Percentiles rank a stretch among this genome's conserved stretches.
phyloP scores from a whole-genome alignment of 2,329 filamentous ascomycete species.

The Pezicula carpinea region DNA sequence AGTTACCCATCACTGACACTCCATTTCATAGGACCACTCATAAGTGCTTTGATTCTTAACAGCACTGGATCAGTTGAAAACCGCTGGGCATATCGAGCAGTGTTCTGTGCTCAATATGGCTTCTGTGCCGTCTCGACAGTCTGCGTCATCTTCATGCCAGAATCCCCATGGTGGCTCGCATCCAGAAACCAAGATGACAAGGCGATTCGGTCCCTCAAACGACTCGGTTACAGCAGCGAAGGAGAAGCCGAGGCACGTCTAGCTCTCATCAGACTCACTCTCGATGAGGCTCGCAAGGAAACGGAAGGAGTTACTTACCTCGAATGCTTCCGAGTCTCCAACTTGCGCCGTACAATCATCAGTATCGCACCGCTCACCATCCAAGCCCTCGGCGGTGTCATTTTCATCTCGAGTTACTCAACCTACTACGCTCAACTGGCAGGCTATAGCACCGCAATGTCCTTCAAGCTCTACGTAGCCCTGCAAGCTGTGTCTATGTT shows the following conservation, averaged over 20 bases:
- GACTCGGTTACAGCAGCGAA: conserved; percentile 26
- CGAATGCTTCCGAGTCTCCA: conserved; percentile 7
- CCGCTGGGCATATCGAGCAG: conserved; percentile 30
- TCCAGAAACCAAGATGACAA: conserved; percentile 30
- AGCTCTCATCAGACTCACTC: conserved; percentile 17
- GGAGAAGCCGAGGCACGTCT: conserved; percentile 25
- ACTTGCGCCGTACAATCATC: conserved; percentile 10
- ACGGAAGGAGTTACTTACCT: conserved; percentile 17
- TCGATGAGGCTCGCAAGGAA: conserved; percentile 13
- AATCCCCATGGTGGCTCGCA: conserved; percentile 39
- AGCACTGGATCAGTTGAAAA: conserved; percentile 22
- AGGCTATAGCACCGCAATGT: neutral
- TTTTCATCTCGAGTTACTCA: conserved; percentile 27
- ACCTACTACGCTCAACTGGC: conserved; percentile 23
- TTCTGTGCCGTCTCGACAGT: conserved; percentile 28
- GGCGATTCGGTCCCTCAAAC: conserved; percentile 31
- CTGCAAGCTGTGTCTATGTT: neutral
- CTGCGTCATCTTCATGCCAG: conserved; percentile 35
- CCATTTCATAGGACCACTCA: conserved; percentile 23
- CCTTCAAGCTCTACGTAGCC: neutral
- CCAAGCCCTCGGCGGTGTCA: conserved; percentile 16
- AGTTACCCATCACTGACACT: no score
- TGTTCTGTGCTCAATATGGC: conserved; percentile 30
- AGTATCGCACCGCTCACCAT: conserved; percentile 10
- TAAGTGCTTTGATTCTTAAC: conserved; percentile 28